phyloP scores from a whole-genome alignment of 208 protist species.

The Trypanosoma brucei region DNA sequence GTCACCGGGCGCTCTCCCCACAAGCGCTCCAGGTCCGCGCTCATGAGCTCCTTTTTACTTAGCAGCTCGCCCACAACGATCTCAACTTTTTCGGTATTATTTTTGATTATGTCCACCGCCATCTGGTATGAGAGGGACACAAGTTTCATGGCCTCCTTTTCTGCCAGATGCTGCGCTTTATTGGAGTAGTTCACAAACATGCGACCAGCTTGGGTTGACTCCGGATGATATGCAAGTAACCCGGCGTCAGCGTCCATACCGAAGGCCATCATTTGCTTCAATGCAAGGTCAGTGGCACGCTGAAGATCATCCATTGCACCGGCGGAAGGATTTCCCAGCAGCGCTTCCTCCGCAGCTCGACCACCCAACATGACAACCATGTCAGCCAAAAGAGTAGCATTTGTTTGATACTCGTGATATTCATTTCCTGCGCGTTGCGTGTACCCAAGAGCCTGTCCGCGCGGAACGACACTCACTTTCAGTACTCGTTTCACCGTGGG shows the following conservation, averaged over 20 bases:
- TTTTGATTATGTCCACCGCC: constrained; percentile 43
- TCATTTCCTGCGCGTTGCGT: constrained; percentile 84
- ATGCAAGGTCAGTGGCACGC: constrained; percentile 73
- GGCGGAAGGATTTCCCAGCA: constrained; percentile 86
- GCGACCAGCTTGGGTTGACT: constrained; percentile 75
- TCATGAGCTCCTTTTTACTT: constrained; percentile 78
- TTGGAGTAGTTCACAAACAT: constrained; percentile 84
- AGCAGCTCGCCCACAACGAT: constrained; percentile 43
- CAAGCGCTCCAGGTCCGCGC: constrained; percentile 61
- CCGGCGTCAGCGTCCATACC: constrained; percentile 77
- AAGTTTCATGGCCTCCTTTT: constrained; percentile 67
- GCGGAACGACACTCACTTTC: constrained; percentile 82
- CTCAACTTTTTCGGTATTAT: constrained; percentile 58
- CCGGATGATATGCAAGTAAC: constrained; percentile 74
- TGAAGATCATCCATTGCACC: constrained; percentile 88
- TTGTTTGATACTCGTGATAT: constrained; percentile 86
- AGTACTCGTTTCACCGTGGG: constrained; percentile 65
- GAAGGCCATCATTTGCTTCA: constrained; percentile 82
- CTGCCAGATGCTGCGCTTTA: constrained; percentile 63
- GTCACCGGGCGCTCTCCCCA: constrained; percentile 65
- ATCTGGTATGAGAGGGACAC: constrained; percentile 60
- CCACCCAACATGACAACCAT: constrained; percentile 86
- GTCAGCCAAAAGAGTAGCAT: constrained; percentile 80
- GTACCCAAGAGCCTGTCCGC: constrained; percentile 80
- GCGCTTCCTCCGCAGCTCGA: constrained; percentile 77